Conservation (phyloP, 179 eudicot genomes). For the Beta corolliflora region DNA sequence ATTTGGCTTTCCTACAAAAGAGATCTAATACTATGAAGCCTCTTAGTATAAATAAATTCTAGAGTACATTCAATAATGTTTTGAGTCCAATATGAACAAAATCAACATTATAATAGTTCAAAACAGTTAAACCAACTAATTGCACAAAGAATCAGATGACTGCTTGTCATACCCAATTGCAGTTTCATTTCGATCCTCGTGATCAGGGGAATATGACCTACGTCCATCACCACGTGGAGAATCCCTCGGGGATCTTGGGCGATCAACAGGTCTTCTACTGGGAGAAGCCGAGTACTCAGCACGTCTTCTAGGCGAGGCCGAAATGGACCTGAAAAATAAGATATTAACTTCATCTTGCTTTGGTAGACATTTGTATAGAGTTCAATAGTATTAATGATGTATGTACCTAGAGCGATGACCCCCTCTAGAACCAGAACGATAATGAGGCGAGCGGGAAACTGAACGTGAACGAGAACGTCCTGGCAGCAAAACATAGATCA, state of each 20-base stretch:
- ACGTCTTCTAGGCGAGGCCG: slow-evolving; percentile 55
- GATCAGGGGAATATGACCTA: slow-evolving; percentile 52
- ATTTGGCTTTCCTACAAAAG: slow-evolving; percentile 44
- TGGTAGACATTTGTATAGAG: background rate
- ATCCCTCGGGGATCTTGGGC: slow-evolving; percentile 47
- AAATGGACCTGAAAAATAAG: slow-evolving; percentile 46
- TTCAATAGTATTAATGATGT: background rate
- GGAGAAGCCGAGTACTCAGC: slow-evolving; percentile 58
- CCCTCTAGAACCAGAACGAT: slow-evolving; percentile 52
- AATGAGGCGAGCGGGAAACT: slow-evolving; percentile 57
- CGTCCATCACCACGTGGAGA: slow-evolving; percentile 48
- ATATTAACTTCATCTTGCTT: background rate
- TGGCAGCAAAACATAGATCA: slow-evolving; percentile 11
- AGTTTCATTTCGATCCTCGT: slow-evolving; percentile 21
- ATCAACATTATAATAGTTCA: background rate
- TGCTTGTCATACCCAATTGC: slow-evolving; percentile 40
- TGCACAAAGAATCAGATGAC: background rate
- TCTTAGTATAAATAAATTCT: background rate
- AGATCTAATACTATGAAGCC: background rate
- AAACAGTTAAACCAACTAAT: background rate
- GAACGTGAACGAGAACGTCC: slow-evolving; percentile 62
- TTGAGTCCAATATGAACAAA: background rate
- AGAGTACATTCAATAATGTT: background rate
- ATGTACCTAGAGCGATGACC: slow-evolving; percentile 55
- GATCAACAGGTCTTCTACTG: slow-evolving; percentile 46